Conservation (phyloP, 371 early-diverging fungal species). For the Smittium culicis region DNA sequence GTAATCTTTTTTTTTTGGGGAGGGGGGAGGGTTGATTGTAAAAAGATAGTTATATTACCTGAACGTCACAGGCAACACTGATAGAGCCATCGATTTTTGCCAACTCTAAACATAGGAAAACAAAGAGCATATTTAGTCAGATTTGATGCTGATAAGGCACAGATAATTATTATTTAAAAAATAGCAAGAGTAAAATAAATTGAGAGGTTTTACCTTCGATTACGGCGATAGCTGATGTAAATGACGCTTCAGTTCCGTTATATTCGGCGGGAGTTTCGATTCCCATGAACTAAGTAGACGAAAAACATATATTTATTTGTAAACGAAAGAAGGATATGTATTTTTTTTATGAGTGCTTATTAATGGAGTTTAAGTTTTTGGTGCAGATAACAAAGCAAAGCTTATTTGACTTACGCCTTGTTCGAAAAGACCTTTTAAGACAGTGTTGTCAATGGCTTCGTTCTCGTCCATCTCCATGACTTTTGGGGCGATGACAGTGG, state of each 20-base stretch:
- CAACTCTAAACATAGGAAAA: constrained; percentile 49
- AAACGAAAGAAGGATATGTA: background rate
- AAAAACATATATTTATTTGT: background rate
- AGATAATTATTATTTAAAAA: no score
- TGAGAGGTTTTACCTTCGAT: constrained; percentile 42
- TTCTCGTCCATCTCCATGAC: constrained; percentile 88
- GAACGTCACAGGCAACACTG: constrained; percentile 88
- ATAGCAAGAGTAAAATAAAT: background rate
- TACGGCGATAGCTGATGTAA: constrained; percentile 80
- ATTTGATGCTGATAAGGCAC: no score
- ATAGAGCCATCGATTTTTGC: constrained; percentile 93
- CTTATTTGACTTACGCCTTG: constrained; percentile 37
- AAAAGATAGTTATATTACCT: no score
- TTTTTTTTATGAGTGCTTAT: no score
- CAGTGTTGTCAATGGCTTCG: constrained; percentile 58
- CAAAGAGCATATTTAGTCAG: no score
- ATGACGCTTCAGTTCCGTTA: constrained; percentile 76
- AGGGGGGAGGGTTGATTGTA: no score
- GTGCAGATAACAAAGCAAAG: background rate
- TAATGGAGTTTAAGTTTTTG: no score
- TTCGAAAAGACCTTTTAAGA: constrained; percentile 79
- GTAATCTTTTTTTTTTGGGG: no score
- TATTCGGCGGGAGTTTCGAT: constrained; percentile 75
- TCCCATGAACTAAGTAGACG: constrained; percentile 68
- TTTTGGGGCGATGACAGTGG: constrained; percentile 69